Conservation (phyloP, 257 asterid genomes). For the Phtheirospermum japonicum region DNA sequence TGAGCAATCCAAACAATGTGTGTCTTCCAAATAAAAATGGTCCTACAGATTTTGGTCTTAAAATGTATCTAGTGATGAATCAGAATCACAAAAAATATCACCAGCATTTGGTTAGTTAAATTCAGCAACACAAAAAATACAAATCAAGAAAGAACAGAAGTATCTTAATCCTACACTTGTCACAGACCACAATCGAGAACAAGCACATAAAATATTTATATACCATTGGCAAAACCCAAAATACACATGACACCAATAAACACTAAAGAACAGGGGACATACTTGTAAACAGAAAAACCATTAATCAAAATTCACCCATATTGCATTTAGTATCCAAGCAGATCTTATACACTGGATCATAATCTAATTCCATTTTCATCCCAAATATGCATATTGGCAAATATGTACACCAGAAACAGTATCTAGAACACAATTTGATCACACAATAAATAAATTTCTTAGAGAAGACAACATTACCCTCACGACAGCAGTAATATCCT, state of each 20-base stretch:
- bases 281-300: not conserved
- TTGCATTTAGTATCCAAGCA: not conserved
- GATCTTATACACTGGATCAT: not conserved
- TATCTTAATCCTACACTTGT: not conserved
- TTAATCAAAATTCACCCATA: not conserved
- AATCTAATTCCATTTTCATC: not conserved
- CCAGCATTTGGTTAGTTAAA: not conserved
- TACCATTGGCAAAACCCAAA: not conserved
- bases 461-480: conserved; percentile 42
- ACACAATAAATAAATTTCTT: not conserved
- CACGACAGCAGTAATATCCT: conserved; percentile 53
- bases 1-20: not conserved
- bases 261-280: too few species aligned
- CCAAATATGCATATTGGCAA: conserved; percentile 3
- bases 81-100: not conserved
- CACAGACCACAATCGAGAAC: not conserved
- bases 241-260: not conserved
- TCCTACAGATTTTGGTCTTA: not conserved
- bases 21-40: not conserved
- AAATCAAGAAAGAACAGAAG: not conserved
- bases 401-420: not conserved
- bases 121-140: not conserved
- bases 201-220: not conserved
- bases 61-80: not conserved
- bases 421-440: not conserved